Evolutionary conservation across 768 basidiomycete species (phyloP).

Genomic region (Stropharia rugosoannulata): DNA sequence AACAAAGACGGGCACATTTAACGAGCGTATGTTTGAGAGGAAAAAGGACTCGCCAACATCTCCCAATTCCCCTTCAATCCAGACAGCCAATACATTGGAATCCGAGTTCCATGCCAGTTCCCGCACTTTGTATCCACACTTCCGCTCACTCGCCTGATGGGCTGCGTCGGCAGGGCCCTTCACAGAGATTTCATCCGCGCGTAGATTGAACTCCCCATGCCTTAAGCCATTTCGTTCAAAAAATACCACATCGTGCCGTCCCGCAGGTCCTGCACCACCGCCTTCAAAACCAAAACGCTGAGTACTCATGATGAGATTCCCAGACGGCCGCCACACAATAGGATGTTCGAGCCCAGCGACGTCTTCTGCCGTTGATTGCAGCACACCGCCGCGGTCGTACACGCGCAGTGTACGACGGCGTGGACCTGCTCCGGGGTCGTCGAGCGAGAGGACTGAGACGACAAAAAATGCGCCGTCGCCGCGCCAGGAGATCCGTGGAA

Average conservation of each 20-base stretch:
- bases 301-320: conserved; percentile 78
- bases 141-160: conserved; percentile 29
- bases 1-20: conserved; percentile 7
- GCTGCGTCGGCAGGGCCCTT: conserved; percentile 31
- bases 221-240: conserved; percentile 94
- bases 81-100: conserved; percentile 81
- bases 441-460: conserved; percentile 69
- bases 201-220: conserved; percentile 83
- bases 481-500: conserved; percentile 86
- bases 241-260: conserved; percentile 84
- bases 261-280: conserved; percentile 63
- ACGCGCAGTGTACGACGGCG: conserved; percentile 62
- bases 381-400: conserved; percentile 68
- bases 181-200: conserved; percentile 30
- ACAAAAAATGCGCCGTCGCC: conserved; percentile 91
- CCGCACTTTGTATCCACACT: conserved; percentile 71
- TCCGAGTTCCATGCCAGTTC: conserved; percentile 88
- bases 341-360: conserved; percentile 81
- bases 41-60: conserved; percentile 60
- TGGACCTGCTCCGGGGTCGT: conserved; percentile 25
- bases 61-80: conserved; percentile 67
- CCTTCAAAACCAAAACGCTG: conserved; percentile 83
- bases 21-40: not conserved
- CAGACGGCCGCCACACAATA: conserved; percentile 85
- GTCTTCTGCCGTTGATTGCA: conserved; percentile 85